Percentiles rank a stretch among this genome's conserved stretches.
These are phyloP conservation scores for Rubia yunnanensis DNA, from an alignment of 257 asterid genomes.

Conservation along the genomic window DNA sequence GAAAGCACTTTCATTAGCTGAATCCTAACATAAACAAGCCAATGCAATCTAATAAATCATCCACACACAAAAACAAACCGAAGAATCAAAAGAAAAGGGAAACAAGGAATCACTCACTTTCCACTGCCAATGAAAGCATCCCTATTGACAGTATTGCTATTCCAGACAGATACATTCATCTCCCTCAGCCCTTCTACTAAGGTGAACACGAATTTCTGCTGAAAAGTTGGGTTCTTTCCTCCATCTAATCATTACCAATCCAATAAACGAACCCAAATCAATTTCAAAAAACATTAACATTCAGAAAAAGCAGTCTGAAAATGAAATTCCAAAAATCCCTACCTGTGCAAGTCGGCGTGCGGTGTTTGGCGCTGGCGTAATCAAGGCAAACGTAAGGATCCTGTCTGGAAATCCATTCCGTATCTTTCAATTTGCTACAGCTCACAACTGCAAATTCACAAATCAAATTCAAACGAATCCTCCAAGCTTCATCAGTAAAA, in stretches of 20 bases:
- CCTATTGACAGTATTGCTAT: slow-evolving; percentile 68
- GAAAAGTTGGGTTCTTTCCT: slow-evolving; percentile 87
- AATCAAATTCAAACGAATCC: background rate
- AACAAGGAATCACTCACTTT: slow-evolving; percentile 53
- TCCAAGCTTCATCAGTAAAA: background rate
- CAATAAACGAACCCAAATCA: background rate
- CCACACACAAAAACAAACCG: background rate
- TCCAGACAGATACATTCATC: slow-evolving; percentile 60
- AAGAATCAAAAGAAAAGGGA: background rate
- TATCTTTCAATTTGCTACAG: slow-evolving; percentile 64
- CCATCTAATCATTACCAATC: slow-evolving; percentile 44
- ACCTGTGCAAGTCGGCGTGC: slow-evolving; percentile 98
- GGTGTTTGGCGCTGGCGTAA: slow-evolving; percentile 57
- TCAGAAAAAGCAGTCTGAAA: background rate
- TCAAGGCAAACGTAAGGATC: slow-evolving; percentile 93
- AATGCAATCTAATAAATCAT: slow-evolving; percentile 8
- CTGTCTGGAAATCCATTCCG: slow-evolving; percentile 91
- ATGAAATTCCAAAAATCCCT: background rate
- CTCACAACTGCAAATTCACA: slow-evolving; percentile 49
- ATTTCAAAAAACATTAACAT: background rate
- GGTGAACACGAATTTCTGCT: slow-evolving; percentile 81
- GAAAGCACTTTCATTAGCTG: slow-evolving; percentile 72
- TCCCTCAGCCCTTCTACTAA: slow-evolving; percentile 82
- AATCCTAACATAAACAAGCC: slow-evolving; percentile 36
- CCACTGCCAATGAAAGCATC: slow-evolving; percentile 91